A percentile compares a stretch with the other conserved stretches of the same genome.
phyloP scores from a whole-genome alignment of 2,329 filamentous ascomycete species.

The Fusarium euwallaceae region DNA sequence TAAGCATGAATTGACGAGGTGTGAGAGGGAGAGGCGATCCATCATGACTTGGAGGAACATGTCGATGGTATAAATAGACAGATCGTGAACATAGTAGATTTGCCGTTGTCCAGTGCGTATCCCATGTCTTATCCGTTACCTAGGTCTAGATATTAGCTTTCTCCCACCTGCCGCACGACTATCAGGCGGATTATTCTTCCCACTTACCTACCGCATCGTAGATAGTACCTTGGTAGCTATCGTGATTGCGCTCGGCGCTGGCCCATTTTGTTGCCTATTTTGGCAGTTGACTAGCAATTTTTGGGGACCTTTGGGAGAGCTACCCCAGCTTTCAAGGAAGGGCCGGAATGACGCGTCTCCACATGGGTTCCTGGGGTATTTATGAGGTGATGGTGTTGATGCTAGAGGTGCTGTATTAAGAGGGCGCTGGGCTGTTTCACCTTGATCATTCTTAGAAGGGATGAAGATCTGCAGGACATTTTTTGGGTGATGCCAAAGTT shows the following conservation, averaged over 20 bases:
- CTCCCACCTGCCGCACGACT: background rate
- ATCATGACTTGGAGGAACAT: background rate
- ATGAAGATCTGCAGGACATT: background rate
- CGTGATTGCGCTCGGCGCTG: background rate
- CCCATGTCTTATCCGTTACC: background rate
- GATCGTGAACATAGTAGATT: background rate
- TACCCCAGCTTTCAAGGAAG: constrained; percentile 13
- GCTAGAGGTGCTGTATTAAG: background rate
- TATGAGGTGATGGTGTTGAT: background rate
- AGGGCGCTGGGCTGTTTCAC: background rate
- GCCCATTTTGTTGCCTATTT: constrained; percentile 8
- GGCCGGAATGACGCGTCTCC: constrained; percentile 12
- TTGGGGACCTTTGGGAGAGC: background rate
- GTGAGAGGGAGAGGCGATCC: background rate
- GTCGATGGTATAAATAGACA: background rate
- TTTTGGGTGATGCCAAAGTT: background rate
- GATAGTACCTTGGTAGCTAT: background rate
- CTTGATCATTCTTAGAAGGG: background rate
- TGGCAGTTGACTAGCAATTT: constrained; percentile 23
- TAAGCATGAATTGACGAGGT: background rate
- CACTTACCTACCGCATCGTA: background rate
- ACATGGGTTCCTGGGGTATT: constrained; percentile 4
- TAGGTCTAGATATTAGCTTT: background rate
- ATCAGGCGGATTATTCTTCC: background rate
- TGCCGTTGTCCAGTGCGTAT: background rate